Evolutionary conservation across 495 filamentous ascomycete species (phyloP), one percentile per base, ranked within the genome.

Genomic region (Penicillium longicatenatum): DNA sequence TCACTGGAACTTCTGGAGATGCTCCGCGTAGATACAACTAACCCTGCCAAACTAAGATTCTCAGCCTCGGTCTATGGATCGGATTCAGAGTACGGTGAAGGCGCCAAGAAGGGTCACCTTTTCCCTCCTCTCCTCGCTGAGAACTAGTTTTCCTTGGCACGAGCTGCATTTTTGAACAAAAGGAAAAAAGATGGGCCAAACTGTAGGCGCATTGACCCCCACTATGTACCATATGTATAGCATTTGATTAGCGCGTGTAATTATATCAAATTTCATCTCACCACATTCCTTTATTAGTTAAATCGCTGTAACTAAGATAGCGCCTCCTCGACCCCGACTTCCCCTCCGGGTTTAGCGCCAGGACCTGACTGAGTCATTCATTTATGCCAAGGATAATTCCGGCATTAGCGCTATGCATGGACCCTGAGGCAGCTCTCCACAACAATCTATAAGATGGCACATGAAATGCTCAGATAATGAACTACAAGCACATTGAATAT

Each of bases 41-140:
- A 75, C 51, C 57, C 67, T 41, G 62, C 63, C 43, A 80, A 83
- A 43, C 78, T 79, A 62, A 78, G 88, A 56, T 79, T 57, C 78
- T 88, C 67, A 68, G 78, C 54, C 68, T 85, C 79, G 79, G 85
- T 29, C 49, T 68, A 63, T 57, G 84, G 83, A 5, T 73, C 62
- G 39, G 93, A 98, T 75, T 61, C 70, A 43, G 73, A 74, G 7
- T 98, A 96, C 73, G 94, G 92, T 6, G 77, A 78, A 31, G 72
- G 66, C 37, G 72, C 79, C 24, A 63, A 68, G 52, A 71, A 82
- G 54, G 78, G 72, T 8, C 67, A 79, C 55, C 63, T 85, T 35
- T 89, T 89, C 68, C 84, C 83, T 54, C 77, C 78, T 44, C 65
- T 88, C 44, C 65, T 72, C 35, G 77, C 79, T 55, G 77, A 86